Conservation (phyloP, 2,329 filamentous ascomycete species). For the Diplocarpon rosae region DNA sequence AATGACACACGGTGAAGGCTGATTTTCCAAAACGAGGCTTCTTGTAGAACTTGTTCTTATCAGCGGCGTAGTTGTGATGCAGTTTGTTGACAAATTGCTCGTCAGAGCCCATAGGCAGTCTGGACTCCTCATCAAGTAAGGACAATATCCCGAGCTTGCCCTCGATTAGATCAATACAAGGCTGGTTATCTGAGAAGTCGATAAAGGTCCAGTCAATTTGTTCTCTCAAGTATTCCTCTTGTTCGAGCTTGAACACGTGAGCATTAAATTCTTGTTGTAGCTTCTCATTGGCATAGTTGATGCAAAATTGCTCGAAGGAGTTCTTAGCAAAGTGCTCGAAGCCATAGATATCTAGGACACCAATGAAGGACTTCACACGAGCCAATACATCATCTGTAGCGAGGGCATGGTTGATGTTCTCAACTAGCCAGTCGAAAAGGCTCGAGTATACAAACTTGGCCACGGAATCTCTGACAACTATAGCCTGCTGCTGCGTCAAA, state of each 20-base stretch:
- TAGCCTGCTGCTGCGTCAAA: constrained; percentile 82
- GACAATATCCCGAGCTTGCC: constrained; percentile 90
- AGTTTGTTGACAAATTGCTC: constrained; percentile 95
- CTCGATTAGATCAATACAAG: constrained; percentile 96
- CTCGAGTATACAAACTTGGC: constrained; percentile 99
- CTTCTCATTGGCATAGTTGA: constrained; percentile 99
- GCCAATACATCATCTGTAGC: constrained; percentile 79
- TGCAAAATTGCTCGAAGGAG: constrained; percentile 99
- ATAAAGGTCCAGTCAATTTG: constrained; percentile 99
- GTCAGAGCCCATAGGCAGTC: constrained; percentile 92
- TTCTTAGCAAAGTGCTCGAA: constrained; percentile 99
- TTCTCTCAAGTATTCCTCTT: constrained; percentile 93
- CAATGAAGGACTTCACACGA: constrained; percentile 83
- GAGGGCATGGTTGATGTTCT: constrained; percentile 84
- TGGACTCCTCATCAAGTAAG: constrained; percentile 89
- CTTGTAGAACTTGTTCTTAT: constrained; percentile 97
- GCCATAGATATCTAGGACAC: constrained; percentile 97
- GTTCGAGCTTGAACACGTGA: constrained; percentile 97
- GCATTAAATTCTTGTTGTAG: constrained; percentile 98
- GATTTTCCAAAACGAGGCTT: constrained; percentile 97
- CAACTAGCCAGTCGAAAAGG: constrained; percentile 98
- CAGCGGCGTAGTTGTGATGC: constrained; percentile 79
- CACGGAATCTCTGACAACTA: constrained; percentile 91
- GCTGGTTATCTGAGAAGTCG: constrained; percentile 98
- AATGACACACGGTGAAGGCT: constrained; percentile 95